Evolutionary conservation across 257 asterid species (phyloP).

Genomic region (Nicotiana knightiana): DNA sequence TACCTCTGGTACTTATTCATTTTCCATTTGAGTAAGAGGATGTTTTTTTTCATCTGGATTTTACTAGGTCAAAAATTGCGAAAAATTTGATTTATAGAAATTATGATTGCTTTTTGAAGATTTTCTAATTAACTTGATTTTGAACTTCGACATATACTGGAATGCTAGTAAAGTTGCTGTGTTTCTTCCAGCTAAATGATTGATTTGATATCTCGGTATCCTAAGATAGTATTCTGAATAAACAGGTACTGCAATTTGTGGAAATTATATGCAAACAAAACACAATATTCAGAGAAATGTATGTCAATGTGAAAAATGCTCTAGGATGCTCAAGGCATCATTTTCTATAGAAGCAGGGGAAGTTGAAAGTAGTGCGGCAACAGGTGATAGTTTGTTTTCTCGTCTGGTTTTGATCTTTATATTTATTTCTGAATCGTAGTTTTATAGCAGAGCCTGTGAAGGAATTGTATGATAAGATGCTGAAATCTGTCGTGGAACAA

Average conservation of each 20-base stretch:
- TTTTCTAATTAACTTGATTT: background rate
- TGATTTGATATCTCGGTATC: background rate
- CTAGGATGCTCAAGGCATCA: constrained; percentile 25
- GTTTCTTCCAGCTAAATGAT: background rate
- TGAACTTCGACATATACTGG: background rate
- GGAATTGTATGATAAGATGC: constrained; percentile 61
- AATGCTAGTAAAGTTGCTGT: background rate
- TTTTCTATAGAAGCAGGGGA: constrained; percentile 42
- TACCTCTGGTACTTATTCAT: background rate
- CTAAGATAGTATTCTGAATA: constrained; percentile 6
- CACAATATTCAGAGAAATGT: constrained; percentile 11
- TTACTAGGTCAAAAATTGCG: background rate
- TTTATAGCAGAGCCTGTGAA: constrained; percentile 61
- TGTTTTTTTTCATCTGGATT: background rate
- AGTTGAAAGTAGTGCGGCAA: constrained; percentile 27
- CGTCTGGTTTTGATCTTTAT: background rate
- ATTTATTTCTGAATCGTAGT: constrained; percentile 12
- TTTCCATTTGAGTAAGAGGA: too few relatives aligned
- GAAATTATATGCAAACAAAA: constrained; percentile 15
- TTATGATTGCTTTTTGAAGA: background rate
- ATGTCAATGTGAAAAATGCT: constrained; percentile 12
- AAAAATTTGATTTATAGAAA: background rate
- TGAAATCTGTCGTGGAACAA: constrained; percentile 43
- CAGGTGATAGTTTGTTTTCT: constrained; percentile 37
- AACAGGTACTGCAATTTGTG: constrained; percentile 29